These are phyloP conservation scores for Porogramme epimiltina DNA, from an alignment of 1,284 basidiomycete species.

Conservation along the genomic window DNA sequence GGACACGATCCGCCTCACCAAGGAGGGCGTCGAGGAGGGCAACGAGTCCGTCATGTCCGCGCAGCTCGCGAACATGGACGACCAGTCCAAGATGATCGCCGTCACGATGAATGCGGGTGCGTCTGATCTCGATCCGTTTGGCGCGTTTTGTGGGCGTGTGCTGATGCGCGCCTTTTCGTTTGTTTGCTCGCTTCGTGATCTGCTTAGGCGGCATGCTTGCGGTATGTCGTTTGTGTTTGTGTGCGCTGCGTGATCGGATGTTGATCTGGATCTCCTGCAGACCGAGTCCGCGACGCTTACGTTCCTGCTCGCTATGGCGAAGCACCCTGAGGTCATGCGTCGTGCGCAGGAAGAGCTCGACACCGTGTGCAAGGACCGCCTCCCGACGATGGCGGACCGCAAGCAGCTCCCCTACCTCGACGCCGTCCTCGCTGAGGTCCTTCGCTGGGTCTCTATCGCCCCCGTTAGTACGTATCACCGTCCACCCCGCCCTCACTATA, in stretches of 20 bases:
- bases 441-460: slow-evolving; percentile 36
- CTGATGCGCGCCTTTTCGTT: neutral
- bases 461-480: slow-evolving; percentile 24
- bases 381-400: slow-evolving; percentile 36
- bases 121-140: neutral
- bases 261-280: neutral
- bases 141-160: neutral
- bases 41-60: slow-evolving; percentile 28
- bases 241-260: neutral
- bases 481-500: neutral
- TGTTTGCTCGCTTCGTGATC: neutral
- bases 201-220: slow-evolving; percentile 24
- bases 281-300: slow-evolving; percentile 20
- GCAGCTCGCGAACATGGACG: slow-evolving; percentile 12
- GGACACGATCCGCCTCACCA: slow-evolving; percentile 16
- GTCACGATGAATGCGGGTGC: slow-evolving; percentile 30
- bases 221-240: slow-evolving; percentile 2
- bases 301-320: slow-evolving; percentile 32
- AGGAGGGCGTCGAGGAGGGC: slow-evolving; percentile 13
- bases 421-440: slow-evolving; percentile 34
- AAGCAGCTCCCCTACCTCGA: slow-evolving; percentile 33
- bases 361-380: slow-evolving; percentile 27
- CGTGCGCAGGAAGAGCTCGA: slow-evolving; percentile 38
- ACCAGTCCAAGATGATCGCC: slow-evolving; percentile 25
- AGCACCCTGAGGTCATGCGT: slow-evolving; percentile 32